Evolutionary conservation across 2,329 filamentous ascomycete species (phyloP), one percentile per base, ranked within the genome.

Genomic region (Colletotrichum salicis): DNA sequence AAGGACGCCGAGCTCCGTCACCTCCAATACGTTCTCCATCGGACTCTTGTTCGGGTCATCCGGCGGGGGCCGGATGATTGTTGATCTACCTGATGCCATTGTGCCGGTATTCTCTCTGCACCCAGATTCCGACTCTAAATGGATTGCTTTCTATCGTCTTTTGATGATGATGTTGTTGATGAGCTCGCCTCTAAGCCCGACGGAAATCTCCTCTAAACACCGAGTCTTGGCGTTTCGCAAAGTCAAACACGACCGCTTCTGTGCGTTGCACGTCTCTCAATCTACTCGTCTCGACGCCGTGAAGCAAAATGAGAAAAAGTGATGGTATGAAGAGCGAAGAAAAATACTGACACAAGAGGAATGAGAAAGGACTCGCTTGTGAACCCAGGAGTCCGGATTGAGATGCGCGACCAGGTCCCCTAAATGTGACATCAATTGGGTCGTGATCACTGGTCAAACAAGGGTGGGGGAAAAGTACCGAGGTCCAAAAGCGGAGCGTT

Each of bases 11-110:
- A 98, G 86, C 75, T 94, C 93, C 4, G 93, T 96, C 76, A 98
- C 86, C 78, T 97, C 95, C 67, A 98, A 88, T 60, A 94, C 92
- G 82, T 97, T 96, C 84, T 98, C 96, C 74, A 98, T 97, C 15
- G 90, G 87, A 31, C 94, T 91, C 82, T 94, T 93, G 78, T 88
- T 87, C 57, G 89, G 84, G 79, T 97, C 91, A 37, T 90, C 82
- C 63, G 92, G 91, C 74, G 94, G 94, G 62, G 94, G 92, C 77
- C 90, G 89, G 75, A 97, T 90, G 66, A 97, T 87, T 0, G 93
- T 94, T 35, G 80, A 73, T 70, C 80, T 78, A 51, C 79, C 73
- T 15, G 76, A 45, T 2, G 70, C 65, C 70, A 72, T 72, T 2
- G n/a, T 57, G 65, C 19, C 24, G 37, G 11, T 4, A 10, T n/a